Base-by-base conservation (phyloP, 768 basidiomycete genomes). In the Termitomyces sp. region DNA sequence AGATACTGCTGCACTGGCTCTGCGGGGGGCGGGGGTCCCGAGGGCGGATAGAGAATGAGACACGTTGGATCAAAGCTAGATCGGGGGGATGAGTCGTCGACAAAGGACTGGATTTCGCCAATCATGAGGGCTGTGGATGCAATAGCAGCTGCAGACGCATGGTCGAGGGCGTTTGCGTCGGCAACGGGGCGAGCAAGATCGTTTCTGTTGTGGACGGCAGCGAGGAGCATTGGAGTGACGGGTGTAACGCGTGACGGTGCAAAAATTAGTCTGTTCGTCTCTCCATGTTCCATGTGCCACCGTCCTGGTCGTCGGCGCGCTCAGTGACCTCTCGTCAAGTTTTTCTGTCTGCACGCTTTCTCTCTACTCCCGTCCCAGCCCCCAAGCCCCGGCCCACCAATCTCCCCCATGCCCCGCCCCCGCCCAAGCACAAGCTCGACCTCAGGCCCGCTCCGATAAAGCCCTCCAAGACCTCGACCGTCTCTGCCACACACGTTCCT, bases 381-480 rank as follows among this genome's bases (percentile, higher is more conserved):
- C 64, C 61, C 59, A 60, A 62, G 57, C 18, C 71, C 5, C 44
- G 67, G 3, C 44, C 64, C 4, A 1, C 58, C 15, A 6, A 33
- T n/a, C 16, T 46, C 3, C 59, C 46, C 4, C 50, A 51, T 3
- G 39, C 46, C n/a, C 36, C 62, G 20, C 32, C 61, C 7, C 80
- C 76, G 59, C 72, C 72, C 18, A 80, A 88, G 70, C 71, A 68
- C 42, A 79, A 85, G 70, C 74, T 89, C 54, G 85, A 88, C 61
- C 75, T 90, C 16, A 82, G 84, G 24, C 90, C 90, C 1, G 84
- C 76, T 2, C 90, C 89, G 32, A 74, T 88, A 53, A 86, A 84
- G 61, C 76, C 61, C 7, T 16, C 74, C 0, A 67, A 73, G 49
- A 59, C 74, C 13, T 64, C 66, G 0, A 69, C 70, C 3, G 33